Base-by-base conservation (phyloP, 2,329 filamentous ascomycete species). In the Penicillium polonicum region DNA sequence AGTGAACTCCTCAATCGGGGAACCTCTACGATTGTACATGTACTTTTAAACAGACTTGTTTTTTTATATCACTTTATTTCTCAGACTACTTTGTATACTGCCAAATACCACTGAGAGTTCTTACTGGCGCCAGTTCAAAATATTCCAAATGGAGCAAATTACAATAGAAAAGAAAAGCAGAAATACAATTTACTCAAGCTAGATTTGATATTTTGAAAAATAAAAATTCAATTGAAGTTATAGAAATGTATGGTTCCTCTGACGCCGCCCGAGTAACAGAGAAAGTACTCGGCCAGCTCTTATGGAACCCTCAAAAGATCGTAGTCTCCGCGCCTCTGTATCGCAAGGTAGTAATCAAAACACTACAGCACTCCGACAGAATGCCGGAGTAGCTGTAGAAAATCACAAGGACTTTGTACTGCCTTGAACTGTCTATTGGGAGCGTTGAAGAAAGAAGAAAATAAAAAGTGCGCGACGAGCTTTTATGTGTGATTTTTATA, bases 391-490 rank as follows among this genome's bases (percentile, higher is more conserved):
- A 75, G 76, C 80, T 75, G 80, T 80, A 80, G 64, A 64, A 65
- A 71, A 67, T 66, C 68, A 64, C 60, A 58, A 78, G 79, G 77
- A 68, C 66, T 68, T 70, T 83, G 82, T 86, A 66, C 70, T 87
- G 87, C 82, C 82, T 84, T 88, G 89, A 85, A 92, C 90, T 93
- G 90, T 93, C 90, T 92, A 76, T 81, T 83, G 87, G 88, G 83
- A 84, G 88, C 88, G 87, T 88, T 85, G 80, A 68, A 72, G 75
- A 77, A 64, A 70, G 59, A 66, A 64, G 59, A 64, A 63, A 50
- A 52, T 57, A 38, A 55, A 59, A 12, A 29, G 50, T 33, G 29
- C 41, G 57, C 57, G 61, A 65, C 58, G 48, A 62, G 60, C 64
- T 67, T 65, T 67, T 68, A 42, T 55, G 59, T 38, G 58, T 48